Percentiles rank a stretch among this genome's conserved stretches.
phyloP scores from a whole-genome alignment of 306 rosid species.

The Corylus avellana region DNA sequence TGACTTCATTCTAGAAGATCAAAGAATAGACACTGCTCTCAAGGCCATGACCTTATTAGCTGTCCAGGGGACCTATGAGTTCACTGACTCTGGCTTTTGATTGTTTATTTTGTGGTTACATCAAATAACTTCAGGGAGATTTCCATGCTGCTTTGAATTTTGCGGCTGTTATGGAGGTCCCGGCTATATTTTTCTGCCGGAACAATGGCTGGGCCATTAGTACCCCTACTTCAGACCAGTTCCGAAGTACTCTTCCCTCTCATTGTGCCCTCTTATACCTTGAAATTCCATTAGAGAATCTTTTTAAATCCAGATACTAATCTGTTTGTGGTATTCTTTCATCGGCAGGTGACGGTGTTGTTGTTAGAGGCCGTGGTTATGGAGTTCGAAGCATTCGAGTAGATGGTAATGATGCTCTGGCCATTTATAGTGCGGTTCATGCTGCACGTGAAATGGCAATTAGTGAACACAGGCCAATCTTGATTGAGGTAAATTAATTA shows the following conservation, averaged over 20 bases:
- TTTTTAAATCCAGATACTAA: conserved; percentile 18
- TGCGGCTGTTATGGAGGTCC: conserved; percentile 88
- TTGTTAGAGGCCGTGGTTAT: conserved; percentile 75
- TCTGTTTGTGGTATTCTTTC: conserved; percentile 8
- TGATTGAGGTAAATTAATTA: conserved; percentile 69
- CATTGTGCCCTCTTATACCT: conserved; percentile 6
- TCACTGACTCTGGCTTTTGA: conserved; percentile 4
- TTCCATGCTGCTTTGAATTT: conserved; percentile 92
- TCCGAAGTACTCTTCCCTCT: conserved; percentile 60
- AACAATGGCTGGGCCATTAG: conserved; percentile 99
- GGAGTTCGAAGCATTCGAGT: conserved; percentile 85
- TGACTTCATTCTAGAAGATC: conserved; percentile 4
- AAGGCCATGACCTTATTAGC: not conserved
- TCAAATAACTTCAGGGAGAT: conserved; percentile 68
- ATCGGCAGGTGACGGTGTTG: conserved; percentile 82
- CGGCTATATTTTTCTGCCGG: conserved; percentile 86
- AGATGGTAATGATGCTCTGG: conserved; percentile 92
- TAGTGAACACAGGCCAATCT: conserved; percentile 69
- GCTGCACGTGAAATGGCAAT: conserved; percentile 85
- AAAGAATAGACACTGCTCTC: not conserved
- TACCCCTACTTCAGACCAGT: conserved; percentile 90
- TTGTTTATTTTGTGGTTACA: conserved; percentile 15
- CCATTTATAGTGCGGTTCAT: conserved; percentile 70
- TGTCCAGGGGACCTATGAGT: conserved; percentile 6
- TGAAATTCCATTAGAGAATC: conserved; percentile 3